Percentiles rank a stretch among this genome's conserved stretches.
phyloP scores from a whole-genome alignment of 148 eudicot species.

The Rhododendron vialii region DNA sequence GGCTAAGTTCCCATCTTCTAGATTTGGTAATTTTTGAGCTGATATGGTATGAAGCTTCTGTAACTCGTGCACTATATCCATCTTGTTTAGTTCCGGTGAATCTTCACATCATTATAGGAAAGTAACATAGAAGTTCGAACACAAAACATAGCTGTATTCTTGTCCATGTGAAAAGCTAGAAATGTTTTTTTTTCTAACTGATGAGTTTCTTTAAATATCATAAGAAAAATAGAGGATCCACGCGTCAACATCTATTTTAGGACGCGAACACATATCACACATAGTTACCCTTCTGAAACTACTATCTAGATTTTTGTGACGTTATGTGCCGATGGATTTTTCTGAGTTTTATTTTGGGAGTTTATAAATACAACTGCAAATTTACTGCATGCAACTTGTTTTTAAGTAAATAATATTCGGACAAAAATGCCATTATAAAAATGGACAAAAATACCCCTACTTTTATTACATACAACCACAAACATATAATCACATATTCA shows the following conservation, averaged over 20 bases:
- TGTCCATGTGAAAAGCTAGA: not conserved
- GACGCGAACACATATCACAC: not conserved
- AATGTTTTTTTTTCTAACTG: not conserved
- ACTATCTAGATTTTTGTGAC: not conserved
- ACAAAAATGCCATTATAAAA: too few relatives aligned
- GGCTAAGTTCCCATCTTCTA: conserved; percentile 12
- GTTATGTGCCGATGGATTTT: not conserved
- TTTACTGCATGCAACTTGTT: too few relatives aligned
- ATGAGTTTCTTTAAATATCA: not conserved
- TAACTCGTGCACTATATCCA: not conserved
- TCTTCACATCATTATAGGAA: not conserved
- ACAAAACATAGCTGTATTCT: not conserved
- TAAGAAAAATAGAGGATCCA: not conserved
- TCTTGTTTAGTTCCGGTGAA: not conserved
- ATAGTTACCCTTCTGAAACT: not conserved
- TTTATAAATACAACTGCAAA: too few relatives aligned
- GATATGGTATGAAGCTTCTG: conserved; percentile 37
- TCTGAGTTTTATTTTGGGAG: too few relatives aligned
- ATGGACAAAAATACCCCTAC: too few relatives aligned
- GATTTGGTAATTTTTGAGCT: conserved; percentile 58
- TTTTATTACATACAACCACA: too few relatives aligned
- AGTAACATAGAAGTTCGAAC: not conserved
- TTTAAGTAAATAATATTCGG: too few relatives aligned
- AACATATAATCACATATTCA: too few relatives aligned
- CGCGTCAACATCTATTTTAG: not conserved